Evolutionary conservation across 2,329 filamentous ascomycete genomes (phyloP), one percentile per base, ranked within the genome.

Genomic region (Xylariaceae sp.): DNA sequence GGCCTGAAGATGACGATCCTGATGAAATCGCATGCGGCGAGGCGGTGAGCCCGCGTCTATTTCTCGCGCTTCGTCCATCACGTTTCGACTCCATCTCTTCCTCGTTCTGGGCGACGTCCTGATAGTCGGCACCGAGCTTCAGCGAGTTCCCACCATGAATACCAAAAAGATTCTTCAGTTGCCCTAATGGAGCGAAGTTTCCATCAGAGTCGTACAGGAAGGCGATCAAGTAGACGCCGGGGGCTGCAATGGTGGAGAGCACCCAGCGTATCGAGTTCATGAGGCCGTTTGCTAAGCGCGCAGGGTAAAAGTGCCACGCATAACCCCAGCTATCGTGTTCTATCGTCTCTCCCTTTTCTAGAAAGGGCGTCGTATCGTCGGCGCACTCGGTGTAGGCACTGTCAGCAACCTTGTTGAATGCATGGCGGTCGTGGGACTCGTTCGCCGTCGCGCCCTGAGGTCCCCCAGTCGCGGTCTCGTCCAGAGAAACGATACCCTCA

Each of bases 191-290:
- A 56, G 90, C 88, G 72, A 96, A 96, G 54, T 80, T 80, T 54
- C 91, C 91, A 59, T 89, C 78, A 51, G 91, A 86, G 70, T 95
- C 87, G 76, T 89, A 93, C 68, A 97, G 88, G 71, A 84, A 92
- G 65, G 89, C 88, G 61, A 92, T 84, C 58, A 96, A 75, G 74
- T 93, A 97, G 53, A 92, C 83, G 15, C 88, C 89, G 1, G 93
- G 93, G 18, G 88, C 86, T 30, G 88, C 83, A 61, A 97, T 76
- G 11, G 90, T 89, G 53, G 88, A 88, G 57, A 96, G 75, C 51
- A 97, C 80, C 77, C 90, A 89, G 66, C 87, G 86, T 67, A 96
- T 80, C 4, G 90, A 89, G 66, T 88, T 86, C 62, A 93, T 81
- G 59, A 97, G 77, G 60, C 86, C 85, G 59, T 83, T 82, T 48